Percentiles rank a stretch among this genome's conserved stretches.
Conservation (phyloP, 1,284 basidiomycete genomes). For the Leccinum variabile region DNA sequence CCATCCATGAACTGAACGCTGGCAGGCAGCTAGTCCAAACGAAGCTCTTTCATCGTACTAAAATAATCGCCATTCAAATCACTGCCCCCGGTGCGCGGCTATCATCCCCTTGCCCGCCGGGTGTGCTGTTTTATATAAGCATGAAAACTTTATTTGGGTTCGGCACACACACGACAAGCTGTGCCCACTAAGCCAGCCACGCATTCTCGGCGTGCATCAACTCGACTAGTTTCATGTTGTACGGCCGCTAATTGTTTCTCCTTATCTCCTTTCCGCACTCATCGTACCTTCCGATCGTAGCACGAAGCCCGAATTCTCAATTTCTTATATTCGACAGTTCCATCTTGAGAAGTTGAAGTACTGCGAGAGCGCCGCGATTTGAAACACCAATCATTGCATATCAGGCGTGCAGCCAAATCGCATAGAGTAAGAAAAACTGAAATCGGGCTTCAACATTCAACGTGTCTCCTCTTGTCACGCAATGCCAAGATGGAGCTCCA, state of each 20-base stretch:
- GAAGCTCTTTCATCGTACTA: slow-evolving; percentile 17
- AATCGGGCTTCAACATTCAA: slow-evolving; percentile 13
- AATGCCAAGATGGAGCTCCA: slow-evolving; percentile 7
- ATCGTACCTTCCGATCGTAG: slow-evolving; percentile 19
- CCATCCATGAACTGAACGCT: slow-evolving; percentile 2
- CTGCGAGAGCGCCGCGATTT: slow-evolving; percentile 6
- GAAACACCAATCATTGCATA: background rate
- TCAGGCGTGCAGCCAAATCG: background rate
- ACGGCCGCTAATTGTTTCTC: slow-evolving; percentile 17
- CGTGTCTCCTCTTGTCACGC: background rate
- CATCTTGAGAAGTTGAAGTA: background rate
- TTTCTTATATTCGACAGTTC: background rate
- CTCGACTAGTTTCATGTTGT: slow-evolving; percentile 22
- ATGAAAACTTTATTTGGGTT: slow-evolving; percentile 21
- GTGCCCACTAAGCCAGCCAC: slow-evolving; percentile 25
- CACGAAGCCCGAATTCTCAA: background rate
- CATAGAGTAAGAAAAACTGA: slow-evolving; percentile 3
- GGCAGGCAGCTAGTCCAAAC: background rate
- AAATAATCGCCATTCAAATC: slow-evolving; percentile 6
- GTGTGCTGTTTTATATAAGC: slow-evolving; percentile 15
- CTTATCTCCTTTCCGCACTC: slow-evolving; percentile 33
- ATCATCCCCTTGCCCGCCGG: slow-evolving; percentile 22
- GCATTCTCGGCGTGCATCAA: slow-evolving; percentile 37
- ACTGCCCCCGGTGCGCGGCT: slow-evolving; percentile 31
- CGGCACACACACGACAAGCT: slow-evolving; percentile 9